Percentiles rank a stretch among this genome's conserved stretches.
phyloP scores from a whole-genome alignment of 805 yeast genomes.

The Lipomyces yamanashiensis region DNA sequence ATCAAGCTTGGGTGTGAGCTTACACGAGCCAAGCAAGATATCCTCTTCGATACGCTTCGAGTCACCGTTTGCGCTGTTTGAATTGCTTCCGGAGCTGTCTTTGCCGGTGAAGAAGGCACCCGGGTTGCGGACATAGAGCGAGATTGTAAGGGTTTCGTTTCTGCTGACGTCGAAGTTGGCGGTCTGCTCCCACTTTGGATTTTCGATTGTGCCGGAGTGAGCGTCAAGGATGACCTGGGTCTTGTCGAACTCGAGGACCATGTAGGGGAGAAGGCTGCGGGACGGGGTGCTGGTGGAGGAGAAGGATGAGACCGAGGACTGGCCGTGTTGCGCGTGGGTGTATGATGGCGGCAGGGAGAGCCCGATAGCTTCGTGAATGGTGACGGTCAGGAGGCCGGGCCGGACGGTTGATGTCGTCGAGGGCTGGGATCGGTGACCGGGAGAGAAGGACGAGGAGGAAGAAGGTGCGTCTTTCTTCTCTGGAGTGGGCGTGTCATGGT shows the following conservation, averaged over 20 bases:
- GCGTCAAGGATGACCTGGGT: constrained; percentile 90
- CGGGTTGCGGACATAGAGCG: constrained; percentile 79
- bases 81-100: constrained; percentile 51
- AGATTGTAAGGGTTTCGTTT: constrained; percentile 68
- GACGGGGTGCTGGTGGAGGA: constrained; percentile 16
- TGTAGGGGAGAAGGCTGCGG: constrained; percentile 67
- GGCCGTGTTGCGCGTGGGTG: constrained; percentile 34
- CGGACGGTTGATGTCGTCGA: constrained; percentile 41
- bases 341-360: constrained; percentile 61
- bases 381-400: constrained; percentile 79
- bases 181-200: constrained; percentile 85
- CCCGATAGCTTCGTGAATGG: constrained; percentile 71
- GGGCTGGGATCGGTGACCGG: constrained; percentile 23
- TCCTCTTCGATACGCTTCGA: constrained; percentile 55
- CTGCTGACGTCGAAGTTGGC: constrained; percentile 88
- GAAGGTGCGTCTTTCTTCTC: constrained; percentile 5
- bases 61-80: constrained; percentile 35
- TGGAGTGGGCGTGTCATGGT: constrained; percentile 14
- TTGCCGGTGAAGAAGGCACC: constrained; percentile 29
- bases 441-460: constrained; percentile 11
- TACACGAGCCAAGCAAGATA: constrained; percentile 73
- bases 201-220: constrained; percentile 74
- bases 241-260: constrained; percentile 93
- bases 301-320: constrained; percentile 15
- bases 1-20: constrained; percentile 61